phyloP scores from a whole-genome alignment of 2,329 filamentous ascomycete species.

The Alternaria sp. region DNA sequence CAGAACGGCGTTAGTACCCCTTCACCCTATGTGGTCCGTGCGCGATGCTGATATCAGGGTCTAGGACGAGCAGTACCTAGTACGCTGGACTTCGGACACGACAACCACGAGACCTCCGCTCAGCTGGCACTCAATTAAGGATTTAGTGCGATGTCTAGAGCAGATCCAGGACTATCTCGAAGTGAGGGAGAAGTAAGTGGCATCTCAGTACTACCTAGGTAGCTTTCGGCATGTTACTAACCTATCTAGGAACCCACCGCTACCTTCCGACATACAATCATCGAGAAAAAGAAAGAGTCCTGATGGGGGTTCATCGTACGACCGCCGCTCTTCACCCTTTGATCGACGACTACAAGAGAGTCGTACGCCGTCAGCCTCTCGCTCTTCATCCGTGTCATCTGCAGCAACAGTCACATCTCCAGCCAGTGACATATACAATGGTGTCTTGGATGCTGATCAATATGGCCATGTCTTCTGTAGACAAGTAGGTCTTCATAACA shows the following conservation, averaged over 20 bases:
- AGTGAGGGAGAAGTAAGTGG: constrained; percentile 27
- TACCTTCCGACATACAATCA: not conserved
- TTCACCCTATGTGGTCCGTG: constrained; percentile 17
- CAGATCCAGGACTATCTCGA: constrained; percentile 53
- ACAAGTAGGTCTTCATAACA: constrained; percentile 35
- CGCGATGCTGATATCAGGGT: constrained; percentile 24
- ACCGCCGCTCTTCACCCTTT: constrained; percentile 31
- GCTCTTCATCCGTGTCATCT: constrained; percentile 32
- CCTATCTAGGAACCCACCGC: not conserved
- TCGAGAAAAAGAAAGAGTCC: constrained; percentile 37
- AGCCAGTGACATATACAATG: constrained; percentile 49
- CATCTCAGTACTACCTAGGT: not conserved
- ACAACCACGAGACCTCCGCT: constrained; percentile 32
- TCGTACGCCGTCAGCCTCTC: constrained; percentile 24
- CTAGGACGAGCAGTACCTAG: constrained; percentile 52
- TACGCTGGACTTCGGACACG: constrained; percentile 45
- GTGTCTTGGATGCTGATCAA: constrained; percentile 44
- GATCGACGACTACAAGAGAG: constrained; percentile 18
- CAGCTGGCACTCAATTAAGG: constrained; percentile 53
- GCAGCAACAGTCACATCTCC: constrained; percentile 2
- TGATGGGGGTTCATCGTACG: constrained; percentile 15
- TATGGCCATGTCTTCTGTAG: constrained; percentile 47
- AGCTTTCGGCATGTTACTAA: constrained; percentile 1
- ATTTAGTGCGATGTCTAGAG: constrained; percentile 49
- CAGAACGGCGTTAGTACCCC: constrained; percentile 27